phyloP scores from a whole-genome alignment of 805 yeast species.

The Debaryomyces maramus region DNA sequence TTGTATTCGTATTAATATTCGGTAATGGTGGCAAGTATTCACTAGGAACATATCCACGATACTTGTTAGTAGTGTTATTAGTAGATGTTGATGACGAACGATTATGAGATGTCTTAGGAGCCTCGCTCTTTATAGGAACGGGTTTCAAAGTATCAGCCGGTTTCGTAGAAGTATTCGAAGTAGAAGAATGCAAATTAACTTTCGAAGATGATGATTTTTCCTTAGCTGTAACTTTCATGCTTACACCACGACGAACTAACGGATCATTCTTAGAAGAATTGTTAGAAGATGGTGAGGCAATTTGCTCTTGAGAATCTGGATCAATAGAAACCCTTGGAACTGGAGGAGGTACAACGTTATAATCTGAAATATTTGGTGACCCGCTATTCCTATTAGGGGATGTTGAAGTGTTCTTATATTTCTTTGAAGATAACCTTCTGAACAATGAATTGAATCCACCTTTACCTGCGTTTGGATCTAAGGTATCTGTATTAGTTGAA shows the following conservation, averaged over 20 bases:
- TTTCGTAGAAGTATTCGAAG: conserved; percentile 4
- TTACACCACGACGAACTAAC: conserved; percentile 58
- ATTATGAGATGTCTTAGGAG: conserved; percentile 20
- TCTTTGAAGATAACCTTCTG: conserved; percentile 37
- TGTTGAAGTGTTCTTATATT: conserved; percentile 15
- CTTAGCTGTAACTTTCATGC: conserved; percentile 59
- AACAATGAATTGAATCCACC: conserved; percentile 37
- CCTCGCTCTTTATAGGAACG: conserved; percentile 20
- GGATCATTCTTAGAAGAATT: conserved; percentile 29
- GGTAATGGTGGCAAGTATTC: conserved; percentile 48
- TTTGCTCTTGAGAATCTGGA: conserved; percentile 12
- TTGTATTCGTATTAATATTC: conserved; percentile 32
- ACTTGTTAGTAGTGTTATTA: conserved; percentile 20
- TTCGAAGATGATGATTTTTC: conserved; percentile 40
- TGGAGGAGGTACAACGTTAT: conserved; percentile 10
- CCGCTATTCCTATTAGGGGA: conserved; percentile 9
- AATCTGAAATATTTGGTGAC: conserved; percentile 8
- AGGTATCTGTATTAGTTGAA: conserved; percentile 22
- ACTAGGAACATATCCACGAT: conserved; percentile 43
- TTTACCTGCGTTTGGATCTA: conserved; percentile 33
- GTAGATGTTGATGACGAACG: conserved; percentile 31
- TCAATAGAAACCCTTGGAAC: conserved; percentile 10
- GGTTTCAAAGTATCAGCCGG: conserved; percentile 12
- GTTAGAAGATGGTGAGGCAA: conserved; percentile 13
- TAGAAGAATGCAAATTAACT: conserved; percentile 12